Conservation (phyloP, 768 basidiomycete genomes). For the Nidularia pulvinata region DNA sequence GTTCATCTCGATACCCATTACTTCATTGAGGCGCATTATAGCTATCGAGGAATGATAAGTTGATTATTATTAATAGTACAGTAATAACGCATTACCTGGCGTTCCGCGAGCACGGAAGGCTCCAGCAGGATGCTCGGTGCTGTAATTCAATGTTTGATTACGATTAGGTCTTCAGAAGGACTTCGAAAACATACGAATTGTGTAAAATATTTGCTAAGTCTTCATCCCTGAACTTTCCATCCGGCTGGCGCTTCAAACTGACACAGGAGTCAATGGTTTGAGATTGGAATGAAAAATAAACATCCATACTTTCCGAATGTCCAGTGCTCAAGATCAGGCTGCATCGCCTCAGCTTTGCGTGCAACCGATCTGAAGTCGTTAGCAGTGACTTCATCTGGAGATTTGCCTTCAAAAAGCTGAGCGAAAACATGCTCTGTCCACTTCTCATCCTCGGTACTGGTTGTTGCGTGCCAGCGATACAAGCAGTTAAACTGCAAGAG, state of each 20-base stretch:
- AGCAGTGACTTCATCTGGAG: conserved; percentile 40
- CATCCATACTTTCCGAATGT: conserved; percentile 64
- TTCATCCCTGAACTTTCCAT: conserved; percentile 66
- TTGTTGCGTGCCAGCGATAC: conserved; percentile 86
- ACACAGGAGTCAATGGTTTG: neutral
- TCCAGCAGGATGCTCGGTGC: conserved; percentile 71
- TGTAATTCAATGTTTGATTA: conserved; percentile 16
- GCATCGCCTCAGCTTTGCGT: conserved; percentile 28
- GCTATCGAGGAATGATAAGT: conserved; percentile 16
- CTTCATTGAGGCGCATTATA: conserved; percentile 76
- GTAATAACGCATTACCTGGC: conserved; percentile 35
- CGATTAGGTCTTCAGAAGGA: neutral
- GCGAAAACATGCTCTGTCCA: conserved; percentile 58
- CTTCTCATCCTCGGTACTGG: conserved; percentile 66
- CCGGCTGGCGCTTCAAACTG: conserved; percentile 60
- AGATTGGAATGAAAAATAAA: too few species aligned
- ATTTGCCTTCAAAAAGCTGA: conserved; percentile 52
- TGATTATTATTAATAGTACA: neutral
- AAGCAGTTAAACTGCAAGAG: conserved; percentile 82
- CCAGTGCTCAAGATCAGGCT: conserved; percentile 60
- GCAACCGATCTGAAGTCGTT: conserved; percentile 53
- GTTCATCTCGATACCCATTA: conserved; percentile 83
- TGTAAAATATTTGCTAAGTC: conserved; percentile 70
- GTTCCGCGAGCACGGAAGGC: conserved; percentile 79
- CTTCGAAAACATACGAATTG: conserved; percentile 48